Evolutionary conservation across 805 yeast species (phyloP).

Genomic region (Candida morakotiae): DNA sequence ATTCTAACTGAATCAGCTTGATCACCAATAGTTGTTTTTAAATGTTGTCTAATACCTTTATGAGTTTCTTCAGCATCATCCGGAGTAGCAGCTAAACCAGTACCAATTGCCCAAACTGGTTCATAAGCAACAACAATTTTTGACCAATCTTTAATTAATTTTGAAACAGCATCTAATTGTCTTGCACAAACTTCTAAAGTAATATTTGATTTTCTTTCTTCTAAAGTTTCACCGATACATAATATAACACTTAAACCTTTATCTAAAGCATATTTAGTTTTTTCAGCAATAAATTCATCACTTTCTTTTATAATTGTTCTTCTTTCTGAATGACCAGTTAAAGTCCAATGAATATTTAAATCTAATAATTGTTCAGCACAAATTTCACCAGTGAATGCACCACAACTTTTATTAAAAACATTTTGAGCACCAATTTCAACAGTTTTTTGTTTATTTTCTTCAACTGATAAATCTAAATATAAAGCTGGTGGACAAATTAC

Average conservation of each 20-base stretch:
- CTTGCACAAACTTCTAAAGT: constrained; percentile 84
- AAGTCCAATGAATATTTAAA: constrained; percentile 89
- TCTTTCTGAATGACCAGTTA: constrained; percentile 98
- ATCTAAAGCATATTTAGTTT: constrained; percentile 91
- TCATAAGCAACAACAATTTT: constrained; percentile 95
- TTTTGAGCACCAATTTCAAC: constrained; percentile 90
- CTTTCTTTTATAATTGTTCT: constrained; percentile 88
- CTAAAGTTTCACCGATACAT: constrained; percentile 97
- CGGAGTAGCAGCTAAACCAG: constrained; percentile 98
- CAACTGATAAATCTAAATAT: constrained; percentile 75
- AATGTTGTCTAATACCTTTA: constrained; percentile 78
- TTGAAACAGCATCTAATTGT: constrained; percentile 87
- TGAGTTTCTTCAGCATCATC: constrained; percentile 97
- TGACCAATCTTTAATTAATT: constrained; percentile 81
- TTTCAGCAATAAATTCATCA: constrained; percentile 87
- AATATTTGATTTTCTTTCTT: constrained; percentile 85
- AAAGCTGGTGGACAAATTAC: constrained; percentile 96
- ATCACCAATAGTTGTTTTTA: constrained; percentile 73
- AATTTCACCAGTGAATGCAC: constrained; percentile 98
- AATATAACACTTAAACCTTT: constrained; percentile 86
- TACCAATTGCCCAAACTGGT: constrained; percentile 99
- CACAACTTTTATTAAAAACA: constrained; percentile 79
- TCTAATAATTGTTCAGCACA: constrained; percentile 87
- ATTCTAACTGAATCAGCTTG: constrained; percentile 81
- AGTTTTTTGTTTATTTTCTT: constrained; percentile 61